phyloP scores from a whole-genome alignment of 768 basidiomycete species.

The Phanerochaete sordida region DNA sequence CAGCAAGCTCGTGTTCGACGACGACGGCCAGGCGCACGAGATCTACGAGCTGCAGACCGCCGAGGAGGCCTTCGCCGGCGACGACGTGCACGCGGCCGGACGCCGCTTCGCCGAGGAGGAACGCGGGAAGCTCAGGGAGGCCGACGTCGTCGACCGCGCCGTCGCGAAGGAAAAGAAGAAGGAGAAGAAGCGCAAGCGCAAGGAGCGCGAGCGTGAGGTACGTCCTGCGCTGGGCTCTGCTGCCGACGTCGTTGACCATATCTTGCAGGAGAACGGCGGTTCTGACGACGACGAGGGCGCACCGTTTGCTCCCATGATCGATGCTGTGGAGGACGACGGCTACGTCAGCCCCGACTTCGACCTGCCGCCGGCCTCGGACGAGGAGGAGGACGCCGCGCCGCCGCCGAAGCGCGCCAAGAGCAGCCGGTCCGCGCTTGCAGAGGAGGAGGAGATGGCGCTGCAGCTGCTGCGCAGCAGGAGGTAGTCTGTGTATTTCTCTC shows the following conservation, averaged over 20 bases:
- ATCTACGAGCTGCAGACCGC: slow-evolving; percentile 80
- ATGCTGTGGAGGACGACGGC: slow-evolving; percentile 51
- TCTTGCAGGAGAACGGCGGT: slow-evolving; percentile 16
- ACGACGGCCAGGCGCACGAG: slow-evolving; percentile 76
- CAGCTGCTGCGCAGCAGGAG: slow-evolving; percentile 41
- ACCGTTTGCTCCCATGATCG: slow-evolving; percentile 23
- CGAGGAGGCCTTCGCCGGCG: slow-evolving; percentile 61
- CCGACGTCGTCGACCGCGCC: slow-evolving; percentile 74
- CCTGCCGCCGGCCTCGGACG: slow-evolving; percentile 35
- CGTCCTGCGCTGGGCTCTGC: not conserved
- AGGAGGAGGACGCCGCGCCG: slow-evolving; percentile 25
- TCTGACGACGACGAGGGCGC: not conserved
- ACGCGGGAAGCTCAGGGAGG: slow-evolving; percentile 62
- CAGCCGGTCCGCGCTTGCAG: slow-evolving; percentile 37
- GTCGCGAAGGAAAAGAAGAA: slow-evolving; percentile 84
- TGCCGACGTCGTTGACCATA: slow-evolving; percentile 2
- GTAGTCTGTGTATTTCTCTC: not conserved
- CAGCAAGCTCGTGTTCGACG: slow-evolving; percentile 87
- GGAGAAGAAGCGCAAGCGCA: slow-evolving; percentile 91
- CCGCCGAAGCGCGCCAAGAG: slow-evolving; percentile 14
- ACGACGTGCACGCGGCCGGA: slow-evolving; percentile 64
- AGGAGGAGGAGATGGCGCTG: slow-evolving; percentile 65
- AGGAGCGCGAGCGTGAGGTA: slow-evolving; percentile 58
- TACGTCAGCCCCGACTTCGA: slow-evolving; percentile 74
- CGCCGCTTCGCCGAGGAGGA: slow-evolving; percentile 71